phyloP scores from a whole-genome alignment of 2,329 filamentous ascomycete genomes.

The Diaporthe humulicola region DNA sequence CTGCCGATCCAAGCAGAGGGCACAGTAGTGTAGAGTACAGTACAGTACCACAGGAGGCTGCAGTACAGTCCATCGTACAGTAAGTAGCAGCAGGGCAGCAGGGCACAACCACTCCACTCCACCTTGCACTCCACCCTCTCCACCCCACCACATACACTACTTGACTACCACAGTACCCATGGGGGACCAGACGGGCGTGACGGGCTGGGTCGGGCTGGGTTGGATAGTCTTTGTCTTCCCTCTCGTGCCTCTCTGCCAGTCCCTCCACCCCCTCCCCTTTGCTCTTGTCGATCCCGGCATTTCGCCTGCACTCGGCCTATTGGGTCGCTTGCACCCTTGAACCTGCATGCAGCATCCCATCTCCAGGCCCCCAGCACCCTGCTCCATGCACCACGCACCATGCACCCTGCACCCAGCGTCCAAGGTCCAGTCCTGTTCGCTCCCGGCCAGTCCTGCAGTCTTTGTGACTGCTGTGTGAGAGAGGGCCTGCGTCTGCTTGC shows the following conservation, averaged over 20 bases:
- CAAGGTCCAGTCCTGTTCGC: conserved; percentile 15
- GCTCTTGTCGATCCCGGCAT: conserved; percentile 29
- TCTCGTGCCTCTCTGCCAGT: neutral
- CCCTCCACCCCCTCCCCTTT: neutral
- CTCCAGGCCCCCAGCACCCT: neutral
- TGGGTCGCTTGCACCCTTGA: conserved; percentile 27
- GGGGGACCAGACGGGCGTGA: conserved; percentile 15
- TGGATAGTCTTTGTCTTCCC: conserved; percentile 1
- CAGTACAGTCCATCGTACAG: neutral
- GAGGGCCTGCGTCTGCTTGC: conserved; percentile 5
- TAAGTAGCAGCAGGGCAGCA: neutral
- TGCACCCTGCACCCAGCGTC: neutral
- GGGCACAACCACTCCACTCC: neutral
- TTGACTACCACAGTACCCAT: too few relatives aligned
- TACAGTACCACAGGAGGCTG: too few relatives aligned
- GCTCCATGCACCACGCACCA: conserved; percentile 12
- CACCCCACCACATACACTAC: neutral
- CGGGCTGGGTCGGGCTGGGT: conserved; percentile 17
- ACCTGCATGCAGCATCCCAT: conserved; percentile 27
- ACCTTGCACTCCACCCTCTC: neutral
- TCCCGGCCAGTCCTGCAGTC: conserved; percentile 12
- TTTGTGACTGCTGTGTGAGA: conserved; percentile 4
- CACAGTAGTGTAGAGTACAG: neutral
- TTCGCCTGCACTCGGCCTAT: conserved; percentile 30
- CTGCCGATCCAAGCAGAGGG: neutral